phyloP scores from a whole-genome alignment of 805 yeast species.

The Saccharomycopsis oosterbeekiorum region DNA sequence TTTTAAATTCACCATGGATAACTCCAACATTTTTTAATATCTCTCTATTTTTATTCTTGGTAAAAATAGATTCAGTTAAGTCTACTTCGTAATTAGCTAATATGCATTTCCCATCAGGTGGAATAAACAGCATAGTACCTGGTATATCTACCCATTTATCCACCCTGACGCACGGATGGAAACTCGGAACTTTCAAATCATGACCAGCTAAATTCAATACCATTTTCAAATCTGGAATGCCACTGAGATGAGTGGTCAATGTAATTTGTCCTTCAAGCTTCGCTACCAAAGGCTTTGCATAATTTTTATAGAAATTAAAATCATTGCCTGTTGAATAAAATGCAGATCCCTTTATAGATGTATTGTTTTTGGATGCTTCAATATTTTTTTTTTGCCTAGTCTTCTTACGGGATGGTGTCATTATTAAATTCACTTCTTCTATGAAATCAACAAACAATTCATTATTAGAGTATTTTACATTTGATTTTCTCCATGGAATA shows the following conservation, averaged over 20 bases:
- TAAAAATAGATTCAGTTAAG: slow-evolving; percentile 25
- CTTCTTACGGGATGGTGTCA: slow-evolving; percentile 1
- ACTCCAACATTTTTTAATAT: slow-evolving; percentile 33
- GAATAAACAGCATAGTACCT: slow-evolving; percentile 55
- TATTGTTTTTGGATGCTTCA: background rate
- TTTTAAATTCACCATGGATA: slow-evolving; percentile 43
- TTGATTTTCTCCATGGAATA: slow-evolving; percentile 71
- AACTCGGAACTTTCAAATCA: slow-evolving; percentile 45
- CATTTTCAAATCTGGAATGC: slow-evolving; percentile 63
- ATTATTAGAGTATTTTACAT: slow-evolving; percentile 65
- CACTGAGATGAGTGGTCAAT: slow-evolving; percentile 63
- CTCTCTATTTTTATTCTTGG: slow-evolving; percentile 8
- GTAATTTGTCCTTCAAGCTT: slow-evolving; percentile 52
- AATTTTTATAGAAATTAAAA: slow-evolving; percentile 19
- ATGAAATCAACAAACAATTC: slow-evolving; percentile 79
- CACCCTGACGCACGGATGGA: slow-evolving; percentile 61
- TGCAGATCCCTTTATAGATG: slow-evolving; percentile 19
- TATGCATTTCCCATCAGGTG: slow-evolving; percentile 75
- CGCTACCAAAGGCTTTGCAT: slow-evolving; percentile 37
- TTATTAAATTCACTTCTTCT: slow-evolving; percentile 43
- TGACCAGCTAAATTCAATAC: slow-evolving; percentile 38
- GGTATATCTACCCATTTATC: slow-evolving; percentile 39
- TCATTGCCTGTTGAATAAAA: slow-evolving; percentile 20
- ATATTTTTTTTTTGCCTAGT: slow-evolving; percentile 9
- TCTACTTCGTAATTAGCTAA: slow-evolving; percentile 58